phyloP scores from a whole-genome alignment of 768 basidiomycete genomes.

The Chalciporus sphaerocephalus region DNA sequence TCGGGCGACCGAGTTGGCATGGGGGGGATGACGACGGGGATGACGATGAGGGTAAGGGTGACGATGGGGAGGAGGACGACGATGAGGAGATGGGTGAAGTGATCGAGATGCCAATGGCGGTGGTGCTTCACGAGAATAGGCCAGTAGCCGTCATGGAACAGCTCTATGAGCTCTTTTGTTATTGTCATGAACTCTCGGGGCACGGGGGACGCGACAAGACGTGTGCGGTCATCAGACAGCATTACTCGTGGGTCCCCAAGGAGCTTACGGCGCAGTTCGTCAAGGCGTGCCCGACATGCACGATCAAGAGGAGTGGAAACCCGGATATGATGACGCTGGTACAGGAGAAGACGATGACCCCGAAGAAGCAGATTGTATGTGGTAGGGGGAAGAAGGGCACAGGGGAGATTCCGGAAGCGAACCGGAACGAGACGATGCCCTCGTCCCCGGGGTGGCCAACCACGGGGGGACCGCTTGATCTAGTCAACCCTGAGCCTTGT shows the following conservation, averaged over 20 bases:
- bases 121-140: slow-evolving; percentile 66
- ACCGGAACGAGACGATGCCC: background rate
- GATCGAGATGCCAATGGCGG: slow-evolving; percentile 27
- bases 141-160: slow-evolving; percentile 76
- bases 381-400: background rate
- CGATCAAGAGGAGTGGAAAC: slow-evolving; percentile 39
- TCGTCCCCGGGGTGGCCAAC: slow-evolving; percentile 13
- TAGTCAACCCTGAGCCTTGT: slow-evolving; percentile 14
- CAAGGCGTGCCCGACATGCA: slow-evolving; percentile 75
- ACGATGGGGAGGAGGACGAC: background rate
- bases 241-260: slow-evolving; percentile 83
- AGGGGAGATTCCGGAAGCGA: background rate
- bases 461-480: slow-evolving; percentile 29
- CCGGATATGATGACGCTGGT: slow-evolving; percentile 16
- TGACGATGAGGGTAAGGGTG: background rate
- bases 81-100: background rate
- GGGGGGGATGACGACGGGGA: slow-evolving; percentile 19
- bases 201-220: slow-evolving; percentile 85
- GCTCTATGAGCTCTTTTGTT: slow-evolving; percentile 72
- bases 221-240: slow-evolving; percentile 54
- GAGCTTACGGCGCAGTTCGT: slow-evolving; percentile 77
- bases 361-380: background rate
- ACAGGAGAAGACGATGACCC: background rate
- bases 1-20: slow-evolving; percentile 34
- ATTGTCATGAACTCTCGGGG: slow-evolving; percentile 58